Evolutionary conservation across 2,329 filamentous ascomycete genomes (phyloP), one percentile per base, ranked within the genome.

Genomic region (Ambrosiella xylebori): DNA sequence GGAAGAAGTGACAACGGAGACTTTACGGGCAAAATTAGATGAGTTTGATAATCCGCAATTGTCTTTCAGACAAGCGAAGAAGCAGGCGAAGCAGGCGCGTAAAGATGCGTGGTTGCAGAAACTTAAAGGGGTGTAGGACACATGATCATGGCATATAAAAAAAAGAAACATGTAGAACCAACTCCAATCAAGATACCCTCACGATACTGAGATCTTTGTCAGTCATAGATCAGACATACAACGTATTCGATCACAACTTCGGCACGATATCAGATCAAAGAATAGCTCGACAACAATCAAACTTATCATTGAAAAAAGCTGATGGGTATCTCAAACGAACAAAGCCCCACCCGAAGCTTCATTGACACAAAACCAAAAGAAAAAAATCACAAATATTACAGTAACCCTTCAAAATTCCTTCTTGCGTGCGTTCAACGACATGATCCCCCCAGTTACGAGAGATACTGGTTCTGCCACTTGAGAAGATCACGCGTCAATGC

Each of bases 381-480:
- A 41, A 38, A 37, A 40, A 54, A 38, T 17, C 52, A 40, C 35
- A 51, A 12, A 54, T 54, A 19, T 15, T 27, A 54, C 52, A 54
- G 7, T 35, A 40, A 53, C 13, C n/a, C 27, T 39, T 19, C 15
- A 53, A 15, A 36, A 15, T 17, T 11, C n/a, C 19, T n/a, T 13
- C 44, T 47, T 7, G n/a, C 44, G 7, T 3, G 3, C 11, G 11
- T 17, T 47, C n/a, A 57, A 40, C 38, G 53, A 37, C 12, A 19
- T 44, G 38, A 55, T 50, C 15, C 15, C 36, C 36, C 38, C 27
- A 11, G 41, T 62, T 13, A 62, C 66, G 63, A 71, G 57, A 72
- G 68, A 64, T 78, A 89, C 65, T 86, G 79, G 63, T 85, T 84
- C 71, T 95, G 88, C 88, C 88, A 95, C 65, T 86, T 85, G 63